phyloP scores from a whole-genome alignment of 768 basidiomycete genomes.

The Lactarius sp. region DNA sequence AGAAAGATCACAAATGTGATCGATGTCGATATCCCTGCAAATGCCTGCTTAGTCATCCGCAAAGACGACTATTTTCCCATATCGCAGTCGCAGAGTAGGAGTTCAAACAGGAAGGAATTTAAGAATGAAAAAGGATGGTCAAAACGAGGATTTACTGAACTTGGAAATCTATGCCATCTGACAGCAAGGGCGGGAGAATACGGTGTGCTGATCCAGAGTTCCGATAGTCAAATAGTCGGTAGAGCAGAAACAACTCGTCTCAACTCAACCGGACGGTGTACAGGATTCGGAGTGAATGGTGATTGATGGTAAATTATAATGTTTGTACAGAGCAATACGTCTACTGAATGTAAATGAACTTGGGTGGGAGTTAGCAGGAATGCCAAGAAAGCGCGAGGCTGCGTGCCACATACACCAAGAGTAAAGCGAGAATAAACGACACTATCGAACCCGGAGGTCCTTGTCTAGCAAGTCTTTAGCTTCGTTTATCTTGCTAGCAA shows the following conservation, averaged over 20 bases:
- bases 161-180: background rate
- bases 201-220: background rate
- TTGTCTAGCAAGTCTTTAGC: constrained; percentile 91
- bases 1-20: too few relatives aligned
- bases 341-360: constrained; percentile 3
- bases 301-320: background rate
- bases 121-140: background rate
- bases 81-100: background rate
- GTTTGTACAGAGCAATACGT: constrained; percentile 9
- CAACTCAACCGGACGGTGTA: background rate
- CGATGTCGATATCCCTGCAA: too few relatives aligned
- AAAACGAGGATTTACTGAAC: background rate
- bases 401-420: background rate
- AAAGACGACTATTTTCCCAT: background rate
- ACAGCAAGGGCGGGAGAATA: background rate
- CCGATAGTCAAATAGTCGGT: background rate
- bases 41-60: constrained; percentile 12
- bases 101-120: background rate
- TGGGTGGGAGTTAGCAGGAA: constrained; percentile 1
- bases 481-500: constrained; percentile 98
- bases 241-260: background rate
- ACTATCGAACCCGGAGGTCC: constrained; percentile 48
- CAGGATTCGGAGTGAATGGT: background rate
- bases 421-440: background rate
- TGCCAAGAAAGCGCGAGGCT: background rate